A percentile compares a stretch with the other conserved stretches of the same genome.
Evolutionary conservation across 495 filamentous ascomycete genomes (phyloP).

Genomic region (Cetradonia linearis): DNA sequence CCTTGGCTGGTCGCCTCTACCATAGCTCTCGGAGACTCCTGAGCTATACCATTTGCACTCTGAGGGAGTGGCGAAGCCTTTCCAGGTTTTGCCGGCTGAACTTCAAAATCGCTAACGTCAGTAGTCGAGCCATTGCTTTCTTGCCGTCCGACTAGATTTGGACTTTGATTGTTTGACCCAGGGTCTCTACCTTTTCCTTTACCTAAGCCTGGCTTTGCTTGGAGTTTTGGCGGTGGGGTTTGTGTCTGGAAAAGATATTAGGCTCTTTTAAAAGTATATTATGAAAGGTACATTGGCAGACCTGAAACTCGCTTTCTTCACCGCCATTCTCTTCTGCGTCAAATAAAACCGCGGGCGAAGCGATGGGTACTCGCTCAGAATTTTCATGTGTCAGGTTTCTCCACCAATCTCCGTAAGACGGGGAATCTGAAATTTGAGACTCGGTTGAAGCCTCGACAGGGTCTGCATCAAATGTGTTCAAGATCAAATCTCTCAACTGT

Average conservation of each 20-base stretch:
- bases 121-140: slow-evolving; percentile 19
- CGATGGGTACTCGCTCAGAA: background rate
- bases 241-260: slow-evolving; percentile 7
- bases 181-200: background rate
- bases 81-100: background rate
- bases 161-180: background rate
- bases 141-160: background rate
- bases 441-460: background rate
- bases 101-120: slow-evolving; percentile 19
- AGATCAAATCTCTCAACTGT: slow-evolving; percentile 1
- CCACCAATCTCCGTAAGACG: slow-evolving; percentile 36
- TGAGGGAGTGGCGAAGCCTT: background rate
- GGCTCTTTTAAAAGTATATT: background rate
- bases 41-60: background rate
- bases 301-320: slow-evolving; percentile 12
- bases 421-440: slow-evolving; percentile 8
- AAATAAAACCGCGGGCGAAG: background rate
- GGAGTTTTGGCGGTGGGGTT: slow-evolving; percentile 6
- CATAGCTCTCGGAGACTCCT: background rate
- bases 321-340: background rate
- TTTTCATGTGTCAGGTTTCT: slow-evolving; percentile 21
- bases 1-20: background rate
- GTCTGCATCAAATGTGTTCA: background rate
- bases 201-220: background rate
- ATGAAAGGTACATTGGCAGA: background rate